Evolutionary conservation across 1,139 yeast genomes (phyloP), one percentile per base, ranked within the genome.

Genomic region (Geotrichum reessii): DNA sequence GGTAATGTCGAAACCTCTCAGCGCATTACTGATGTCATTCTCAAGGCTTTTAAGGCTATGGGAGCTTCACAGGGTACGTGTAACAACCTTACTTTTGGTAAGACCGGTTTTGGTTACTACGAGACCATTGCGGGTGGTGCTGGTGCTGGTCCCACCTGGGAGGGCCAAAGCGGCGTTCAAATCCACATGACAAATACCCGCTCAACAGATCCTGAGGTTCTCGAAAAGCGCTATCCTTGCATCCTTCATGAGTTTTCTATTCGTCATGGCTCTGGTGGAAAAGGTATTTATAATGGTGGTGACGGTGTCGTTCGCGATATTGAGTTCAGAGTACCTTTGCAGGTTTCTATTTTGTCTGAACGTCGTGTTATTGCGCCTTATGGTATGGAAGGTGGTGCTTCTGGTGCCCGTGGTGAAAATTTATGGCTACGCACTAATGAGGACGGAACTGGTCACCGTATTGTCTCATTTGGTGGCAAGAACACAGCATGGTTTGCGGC

Each of bases 1-100:
- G 95, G 95, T 7, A 89, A 88, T 69, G 95, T 87, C n/a, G 86
- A 86, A 71, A 88, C 96, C 0, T 84, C 93, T 1, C 96, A 89
- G 71, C 78, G 95, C 62, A 83, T 89, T 49, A 87, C 90, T 1
- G 96, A 88, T 71, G 91, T 86, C 2, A 80, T 88, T 61, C 76
- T 89, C 66, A 83, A 82, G 65, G 90, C 95, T 0, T 87, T 88
- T 68, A 78, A 81, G 62, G 87, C 88, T 5, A 86, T 87, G 68
- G 96, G 87, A 1, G 87, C 85, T 61, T 86, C 92, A 3, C 92
- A 87, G 65, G 88, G 90, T 48, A 85, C 87, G 57, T 81, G 87
- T 70, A 86, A 86, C 70, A 87, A 86, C 67, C 77, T 86, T 62
- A 86, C 91, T 0, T 87, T 87, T 67, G 89, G 89, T 9, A 60